Base-by-base conservation (phyloP, 2,329 filamentous ascomycete genomes). In the Colletotrichum aenigma region DNA sequence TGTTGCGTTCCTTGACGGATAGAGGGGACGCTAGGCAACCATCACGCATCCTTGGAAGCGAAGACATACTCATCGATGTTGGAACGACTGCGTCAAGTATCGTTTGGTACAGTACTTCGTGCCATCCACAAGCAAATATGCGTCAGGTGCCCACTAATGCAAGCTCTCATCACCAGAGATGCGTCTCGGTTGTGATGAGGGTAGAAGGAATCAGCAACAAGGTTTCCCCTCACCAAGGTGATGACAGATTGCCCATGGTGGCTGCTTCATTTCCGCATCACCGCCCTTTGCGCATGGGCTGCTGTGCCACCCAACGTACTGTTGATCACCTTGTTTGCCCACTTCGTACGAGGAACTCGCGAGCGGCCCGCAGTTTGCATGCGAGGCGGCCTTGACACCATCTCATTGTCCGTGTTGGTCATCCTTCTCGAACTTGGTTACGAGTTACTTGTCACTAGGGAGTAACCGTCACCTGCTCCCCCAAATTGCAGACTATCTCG, bases 61-160 rank as follows among this genome's bases (percentile, higher is more conserved):
- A 48, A n/a, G 67, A 24, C n/a, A 55, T 15, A 48, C 34, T 61
- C 72, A 64, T 62, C 56, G 15, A 36, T 16, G 28, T 28, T 30
- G 61, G 48, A 28, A 62, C 24, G 64, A 68, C 32, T 67, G 38
- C n/a, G 24, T 34, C 9, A 75, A 65, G 73, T 75, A 61, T 64
- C 73, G 71, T 73, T 73, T 73, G 52, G 73, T 75, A 75, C 64
- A 75, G 73, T 75, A 75, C 73, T 68, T 75, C 21, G 26, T 32
- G 48, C 73, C 70, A 74, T 73, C 69, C 62, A 72, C 32, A 48
- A 64, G 64, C 62, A 73, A 68, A 15, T 34, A 28, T 28, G 64
- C 56, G 32, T 75, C 69, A 67, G 56, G 62, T 61, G 56, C 55
- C 62, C 69, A 62, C 73, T 75, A 72, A 75, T 75, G 73, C 73